Percentiles rank a stretch among this genome's conserved stretches.
Conservation (phyloP, 2,329 filamentous ascomycete species). For the Neofusicoccum parvum region DNA sequence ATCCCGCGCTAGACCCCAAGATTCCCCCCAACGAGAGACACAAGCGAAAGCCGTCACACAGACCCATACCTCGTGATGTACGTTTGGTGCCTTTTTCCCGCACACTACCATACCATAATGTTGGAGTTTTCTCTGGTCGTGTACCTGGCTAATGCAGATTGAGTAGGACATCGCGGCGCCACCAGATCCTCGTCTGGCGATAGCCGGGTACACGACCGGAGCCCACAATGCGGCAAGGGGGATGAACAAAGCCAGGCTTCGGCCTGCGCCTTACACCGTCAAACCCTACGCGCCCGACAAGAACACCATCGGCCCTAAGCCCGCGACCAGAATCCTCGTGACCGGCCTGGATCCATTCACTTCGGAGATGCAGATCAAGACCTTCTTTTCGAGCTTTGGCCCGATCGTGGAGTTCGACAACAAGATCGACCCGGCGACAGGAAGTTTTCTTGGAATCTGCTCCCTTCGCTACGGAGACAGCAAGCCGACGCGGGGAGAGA, state of each 20-base stretch:
- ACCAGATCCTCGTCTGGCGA: constrained; percentile 77
- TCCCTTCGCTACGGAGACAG: constrained; percentile 86
- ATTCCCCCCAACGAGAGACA: constrained; percentile 56
- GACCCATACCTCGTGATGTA: constrained; percentile 22
- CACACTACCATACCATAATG: constrained; percentile 21
- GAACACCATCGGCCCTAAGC: constrained; percentile 84
- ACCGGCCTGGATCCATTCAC: constrained; percentile 95
- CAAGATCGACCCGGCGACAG: constrained; percentile 91
- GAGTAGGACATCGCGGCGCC: constrained; percentile 55
- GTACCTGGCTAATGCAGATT: constrained; percentile 23
- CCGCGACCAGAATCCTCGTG: constrained; percentile 87
- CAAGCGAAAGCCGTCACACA: constrained; percentile 33
- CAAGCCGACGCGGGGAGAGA: constrained; percentile 50
- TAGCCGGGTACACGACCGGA: constrained; percentile 61
- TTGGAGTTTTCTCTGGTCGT: constrained; percentile 22
- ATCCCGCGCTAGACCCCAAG: constrained; percentile 64
- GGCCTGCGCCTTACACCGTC: constrained; percentile 74
- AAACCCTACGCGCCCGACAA: constrained; percentile 82
- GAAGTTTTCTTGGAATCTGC: constrained; percentile 90
- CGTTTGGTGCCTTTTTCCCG: constrained; percentile 18
- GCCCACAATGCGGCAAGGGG: constrained; percentile 33
- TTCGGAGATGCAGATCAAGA: constrained; percentile 73
- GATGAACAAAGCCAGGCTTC: constrained; percentile 65
- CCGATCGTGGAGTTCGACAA: constrained; percentile 91
- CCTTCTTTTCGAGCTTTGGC: constrained; percentile 77